Base-by-base conservation (phyloP, 2,329 filamentous ascomycete species). In the Sporothrix sp. region DNA sequence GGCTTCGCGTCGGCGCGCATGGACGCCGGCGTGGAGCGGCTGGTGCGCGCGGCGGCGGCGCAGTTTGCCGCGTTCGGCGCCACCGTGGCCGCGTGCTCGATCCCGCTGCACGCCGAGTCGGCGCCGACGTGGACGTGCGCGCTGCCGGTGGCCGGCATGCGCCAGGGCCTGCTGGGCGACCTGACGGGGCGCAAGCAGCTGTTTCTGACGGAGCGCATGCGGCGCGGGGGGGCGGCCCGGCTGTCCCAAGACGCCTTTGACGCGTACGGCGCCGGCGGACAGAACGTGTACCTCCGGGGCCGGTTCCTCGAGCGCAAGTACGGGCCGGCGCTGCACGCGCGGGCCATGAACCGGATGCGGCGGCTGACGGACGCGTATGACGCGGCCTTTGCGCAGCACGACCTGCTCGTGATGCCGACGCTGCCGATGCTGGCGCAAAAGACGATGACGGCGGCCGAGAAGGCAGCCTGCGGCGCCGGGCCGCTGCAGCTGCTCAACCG, bases 311-410 rank as follows among this genome's bases (percentile, higher is more conserved):
- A 32, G 5, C 16, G 30, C 11, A 30, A 11, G 2, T 45, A 45
- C 30, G 18, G 27, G 11, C 42, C 30, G 11, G 3, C 55, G 56
- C 6, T 66, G 60, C 45, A 61, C 61, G 1, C 56, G 23, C 75
- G 75, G 59, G 71, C 71, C 1, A 64, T 73, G 53, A 65, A 67
- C 32, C 69, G 72, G 50, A 67, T 70, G 2, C 66, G 68, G 50
- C 60, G 73, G 58, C 61, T 76, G 18, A 63, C 71, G 3, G 70
- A 66, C 11, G 71, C 70, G 4, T 76, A 76, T 57, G 71, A 76
- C 56, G 53, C 56, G 13, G 71, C 66, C 0, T 58, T 75, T 4
- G 58, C 13, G 2, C 21, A 11, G 1, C 4, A 69, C 20, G 73
- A 76, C 56, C 66, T 76, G 7, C 60, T 76, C 11, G 56, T 76